Base-by-base conservation (phyloP, 768 basidiomycete genomes). In the Melanogaster broomeanus region DNA sequence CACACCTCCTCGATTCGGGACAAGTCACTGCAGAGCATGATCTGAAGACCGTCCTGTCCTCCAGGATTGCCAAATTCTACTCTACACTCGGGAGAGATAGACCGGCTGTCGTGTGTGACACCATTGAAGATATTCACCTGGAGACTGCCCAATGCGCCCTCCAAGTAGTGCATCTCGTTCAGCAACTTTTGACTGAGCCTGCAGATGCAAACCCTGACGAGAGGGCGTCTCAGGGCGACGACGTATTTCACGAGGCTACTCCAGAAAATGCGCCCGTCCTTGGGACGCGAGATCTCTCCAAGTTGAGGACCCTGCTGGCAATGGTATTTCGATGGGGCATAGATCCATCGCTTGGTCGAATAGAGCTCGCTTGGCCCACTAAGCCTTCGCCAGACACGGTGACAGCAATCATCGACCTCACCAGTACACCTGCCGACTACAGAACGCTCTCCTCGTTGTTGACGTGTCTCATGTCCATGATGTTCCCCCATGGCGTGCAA, bases 321-420 rank as follows among this genome's bases (percentile, higher is more conserved):
- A 77, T 92, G 52, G 64, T 79, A 24, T 88, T 92, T 62, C 84
- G 82, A 57, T 90, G 89, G 90, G 86, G 81, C 7, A 65, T 82
- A 3, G 78, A 84, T 13, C 80, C 80, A 3, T 61, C 85, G 4
- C 71, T 87, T 34, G 56, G 64, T 12, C 73, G 71, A 44, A 67
- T 83, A n/a, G 60, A 62, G 22, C 63, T 66, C 44, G 62, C 69
- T 34, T 79, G 75, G 79, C 71, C 73, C 16, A 57, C 58, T 40
- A 68, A 64, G 33, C 49, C 64, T 7, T 39, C 56, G 11, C 45
- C 57, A 18, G 53, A 34, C 15, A 45, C 53, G 8, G 60, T 54
- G n/a, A 58, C 73, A 6, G 73, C 65, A 50, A 72, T 81, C 41
- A 72, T 79, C 30, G 78, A 84, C 47, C 60, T 77, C 15, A 74